Evolutionary conservation across 2,329 filamentous ascomycete species (phyloP).

Genomic region (Sclerotiophoma versabilis): DNA sequence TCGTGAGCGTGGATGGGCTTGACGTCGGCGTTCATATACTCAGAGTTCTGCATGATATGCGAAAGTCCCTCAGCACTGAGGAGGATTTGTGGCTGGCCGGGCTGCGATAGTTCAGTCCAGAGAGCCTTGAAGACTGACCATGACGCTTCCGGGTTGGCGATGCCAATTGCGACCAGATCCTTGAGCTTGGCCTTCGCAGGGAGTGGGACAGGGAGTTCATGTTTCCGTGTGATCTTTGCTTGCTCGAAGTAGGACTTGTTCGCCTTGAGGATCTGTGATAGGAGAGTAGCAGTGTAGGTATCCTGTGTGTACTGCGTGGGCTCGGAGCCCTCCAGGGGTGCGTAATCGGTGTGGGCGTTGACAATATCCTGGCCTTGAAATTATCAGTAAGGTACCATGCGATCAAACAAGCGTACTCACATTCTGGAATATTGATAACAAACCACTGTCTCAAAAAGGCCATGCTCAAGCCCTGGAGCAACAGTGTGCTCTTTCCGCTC

Average conservation of each 20-base stretch:
- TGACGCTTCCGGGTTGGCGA: slow-evolving; percentile 76
- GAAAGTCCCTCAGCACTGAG: slow-evolving; percentile 79
- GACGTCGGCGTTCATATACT: slow-evolving; percentile 75
- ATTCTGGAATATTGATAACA: slow-evolving; percentile 87
- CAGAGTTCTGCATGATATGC: slow-evolving; percentile 80
- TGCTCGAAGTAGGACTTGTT: slow-evolving; percentile 70
- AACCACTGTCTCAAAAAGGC: slow-evolving; percentile 86
- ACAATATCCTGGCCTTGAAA: slow-evolving; percentile 77
- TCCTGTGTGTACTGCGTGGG: slow-evolving; percentile 76
- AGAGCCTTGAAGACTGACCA: slow-evolving; percentile 83
- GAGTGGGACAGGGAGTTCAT: slow-evolving; percentile 66
- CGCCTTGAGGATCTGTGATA: slow-evolving; percentile 74
- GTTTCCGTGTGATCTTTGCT: slow-evolving; percentile 59
- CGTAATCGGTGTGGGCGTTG: slow-evolving; percentile 81
- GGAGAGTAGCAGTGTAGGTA: slow-evolving; percentile 75
- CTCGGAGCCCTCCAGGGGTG: slow-evolving; percentile 65
- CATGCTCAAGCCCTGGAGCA: slow-evolving; percentile 83
- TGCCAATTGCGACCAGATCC: slow-evolving; percentile 71
- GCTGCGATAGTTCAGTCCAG: slow-evolving; percentile 76
- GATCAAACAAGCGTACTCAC: slow-evolving; percentile 57
- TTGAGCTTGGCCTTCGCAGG: slow-evolving; percentile 68
- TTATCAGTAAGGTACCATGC: slow-evolving; percentile 22
- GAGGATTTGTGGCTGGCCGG: slow-evolving; percentile 69
- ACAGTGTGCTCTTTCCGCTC: slow-evolving; percentile 84
- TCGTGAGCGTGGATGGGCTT: slow-evolving; percentile 86